Evolutionary conservation across 2,329 filamentous ascomycete genomes (phyloP), one percentile per base, ranked within the genome.

Genomic region (Bipolaris sorokiniana): DNA sequence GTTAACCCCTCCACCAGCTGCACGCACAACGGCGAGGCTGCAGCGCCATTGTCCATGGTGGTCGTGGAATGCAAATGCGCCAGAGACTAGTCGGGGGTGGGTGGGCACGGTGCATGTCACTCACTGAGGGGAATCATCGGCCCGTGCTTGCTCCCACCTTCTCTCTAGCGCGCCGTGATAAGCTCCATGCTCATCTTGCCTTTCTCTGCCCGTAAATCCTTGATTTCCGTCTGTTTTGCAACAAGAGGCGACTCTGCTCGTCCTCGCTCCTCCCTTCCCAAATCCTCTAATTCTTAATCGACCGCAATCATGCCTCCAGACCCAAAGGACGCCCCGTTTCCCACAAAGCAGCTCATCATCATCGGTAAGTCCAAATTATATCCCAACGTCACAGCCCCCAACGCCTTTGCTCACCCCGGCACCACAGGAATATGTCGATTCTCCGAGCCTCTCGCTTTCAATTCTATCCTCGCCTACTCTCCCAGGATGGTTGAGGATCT

Each of bases 381-480:
- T 34, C 33, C 50, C 63, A 56, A 66, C 63, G 61, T 63, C 66
- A 61, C 54, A 15, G 40, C 65, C 63, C 64, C 59, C 6, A 7
- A 52, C 50, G 40, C 37, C 40, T 41, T 47, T 61, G 48, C 68
- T 72, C 53, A 70, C 63, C 48, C 26, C 26, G 10, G 28, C 53
- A 56, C 54, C 46, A 41, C 68, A 96, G 92, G 92, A 75, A 92
- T 97, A 81, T 93, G 96, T 72, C 91, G 93, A 69, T 86, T 97
- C 64, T 92, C 92, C 54, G 93, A 97, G 78, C 93, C 93, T 28
- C 92, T 97, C 70, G 93, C 93, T 42, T 86, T 97, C 70, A 97
- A 93, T 13, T 96, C 91, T 74, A 96, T 97, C 79, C 96, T 96
- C 69, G 93, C 93, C 31, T 97, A 97, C 62, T 74, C 74, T 52